These are phyloP conservation scores for Beauveria sp. DNA, from an alignment of 2,329 filamentous ascomycete genomes.

Conservation along the genomic window DNA sequence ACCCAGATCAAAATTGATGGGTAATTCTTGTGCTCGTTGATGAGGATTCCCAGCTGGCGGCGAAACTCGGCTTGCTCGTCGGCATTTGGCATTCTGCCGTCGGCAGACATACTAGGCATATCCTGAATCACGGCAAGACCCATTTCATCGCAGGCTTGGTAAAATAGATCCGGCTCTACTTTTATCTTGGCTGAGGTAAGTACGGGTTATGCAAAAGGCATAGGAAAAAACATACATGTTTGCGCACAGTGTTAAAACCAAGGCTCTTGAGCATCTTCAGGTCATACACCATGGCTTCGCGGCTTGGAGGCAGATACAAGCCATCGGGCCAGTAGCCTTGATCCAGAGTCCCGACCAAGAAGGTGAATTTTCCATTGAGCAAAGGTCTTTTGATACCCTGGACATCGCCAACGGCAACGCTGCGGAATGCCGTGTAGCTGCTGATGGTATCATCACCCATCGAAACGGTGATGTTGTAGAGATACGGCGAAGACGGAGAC, in stretches of 20 bases:
- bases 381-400: constrained; percentile 53
- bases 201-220: not conserved
- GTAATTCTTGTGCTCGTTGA: constrained; percentile 57
- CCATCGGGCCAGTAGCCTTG: constrained; percentile 69
- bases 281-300: constrained; percentile 62
- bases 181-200: constrained; percentile 42
- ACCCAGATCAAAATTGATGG: constrained; percentile 60
- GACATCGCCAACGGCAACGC: constrained; percentile 47
- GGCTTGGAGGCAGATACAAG: constrained; percentile 55
- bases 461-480: constrained; percentile 57
- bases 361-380: constrained; percentile 61
- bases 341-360: constrained; percentile 61
- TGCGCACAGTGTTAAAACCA: constrained; percentile 64
- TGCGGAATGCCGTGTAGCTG: constrained; percentile 65
- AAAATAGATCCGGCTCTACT: constrained; percentile 59
- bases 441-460: constrained; percentile 42
- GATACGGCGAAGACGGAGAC: constrained; percentile 53
- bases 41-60: constrained; percentile 52
- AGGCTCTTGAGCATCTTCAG: constrained; percentile 55
- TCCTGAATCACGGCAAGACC: constrained; percentile 63
- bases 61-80: constrained; percentile 56
- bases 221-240: constrained; percentile 45
- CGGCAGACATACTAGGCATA: constrained; percentile 53
- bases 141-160: constrained; percentile 58
- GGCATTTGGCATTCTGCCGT: constrained; percentile 27